Conservation (phyloP, 1,284 basidiomycete species). For the Ceratobasidium sp. region DNA sequence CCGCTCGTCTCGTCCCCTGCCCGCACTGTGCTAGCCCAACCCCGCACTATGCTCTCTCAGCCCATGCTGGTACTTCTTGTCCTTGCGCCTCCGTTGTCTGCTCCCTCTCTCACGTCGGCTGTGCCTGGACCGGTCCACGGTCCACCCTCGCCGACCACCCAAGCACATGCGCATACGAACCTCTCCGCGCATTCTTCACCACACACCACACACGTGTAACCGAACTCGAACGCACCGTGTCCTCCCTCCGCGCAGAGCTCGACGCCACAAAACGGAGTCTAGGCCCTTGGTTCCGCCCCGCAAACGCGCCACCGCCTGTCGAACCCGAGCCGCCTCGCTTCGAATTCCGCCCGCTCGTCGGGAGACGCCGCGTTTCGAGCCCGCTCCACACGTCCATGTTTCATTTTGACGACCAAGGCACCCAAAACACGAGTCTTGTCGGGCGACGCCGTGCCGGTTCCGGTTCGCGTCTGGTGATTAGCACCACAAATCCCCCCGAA, state of each 20-base stretch:
- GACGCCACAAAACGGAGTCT: conserved; percentile 64
- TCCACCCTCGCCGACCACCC: conserved; percentile 62
- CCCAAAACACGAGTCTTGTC: background rate
- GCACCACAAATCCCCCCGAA: conserved; percentile 17
- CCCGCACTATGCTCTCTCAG: background rate
- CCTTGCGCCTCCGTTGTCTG: conserved; percentile 63
- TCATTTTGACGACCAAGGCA: conserved; percentile 20
- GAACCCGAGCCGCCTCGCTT: conserved; percentile 31
- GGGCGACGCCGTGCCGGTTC: conserved; percentile 19
- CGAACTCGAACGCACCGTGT: conserved; percentile 66
- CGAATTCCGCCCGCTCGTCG: conserved; percentile 39
- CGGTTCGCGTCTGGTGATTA: conserved; percentile 20
- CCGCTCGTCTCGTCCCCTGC: conserved; percentile 14
- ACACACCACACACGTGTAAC: conserved; percentile 68
- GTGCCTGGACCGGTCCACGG: conserved; percentile 67
- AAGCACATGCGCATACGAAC: conserved; percentile 70
- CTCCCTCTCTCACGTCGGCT: conserved; percentile 67
- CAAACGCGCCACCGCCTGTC: conserved; percentile 49
- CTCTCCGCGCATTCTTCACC: conserved; percentile 71
- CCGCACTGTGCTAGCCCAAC: background rate
- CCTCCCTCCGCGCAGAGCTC: conserved; percentile 67
- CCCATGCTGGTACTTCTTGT: conserved; percentile 55
- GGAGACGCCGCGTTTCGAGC: conserved; percentile 48
- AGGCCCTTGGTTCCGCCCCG: conserved; percentile 75
- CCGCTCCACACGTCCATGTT: conserved; percentile 46